phyloP scores from a whole-genome alignment of 495 filamentous ascomycete species.

The Bacidia rubella region DNA sequence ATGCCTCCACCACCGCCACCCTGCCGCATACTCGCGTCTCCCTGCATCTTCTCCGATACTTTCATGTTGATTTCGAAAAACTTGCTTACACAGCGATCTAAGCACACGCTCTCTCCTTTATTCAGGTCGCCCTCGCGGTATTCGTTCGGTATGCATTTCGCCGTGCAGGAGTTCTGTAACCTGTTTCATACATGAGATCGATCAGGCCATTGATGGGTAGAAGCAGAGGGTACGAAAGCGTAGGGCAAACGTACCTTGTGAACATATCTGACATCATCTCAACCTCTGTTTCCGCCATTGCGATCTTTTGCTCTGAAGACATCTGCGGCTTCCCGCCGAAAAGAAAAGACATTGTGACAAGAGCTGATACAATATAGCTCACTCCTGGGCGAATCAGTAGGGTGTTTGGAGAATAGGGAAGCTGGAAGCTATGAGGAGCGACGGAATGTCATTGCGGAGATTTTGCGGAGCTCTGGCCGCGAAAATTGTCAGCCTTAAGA shows the following conservation, averaged over 20 bases:
- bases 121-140: slow-evolving; percentile 93
- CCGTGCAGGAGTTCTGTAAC: slow-evolving; percentile 71
- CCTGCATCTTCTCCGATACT: slow-evolving; percentile 72
- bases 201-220: background rate
- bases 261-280: slow-evolving; percentile 96
- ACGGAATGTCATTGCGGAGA: slow-evolving; percentile 20
- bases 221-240: background rate
- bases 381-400: too few relatives aligned
- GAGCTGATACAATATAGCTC: too few relatives aligned
- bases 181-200: slow-evolving; percentile 28
- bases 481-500: background rate
- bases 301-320: slow-evolving; percentile 89
- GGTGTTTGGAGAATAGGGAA: background rate
- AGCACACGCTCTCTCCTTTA: slow-evolving; percentile 95
- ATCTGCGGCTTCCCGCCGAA: slow-evolving; percentile 75
- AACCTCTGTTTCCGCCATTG: slow-evolving; percentile 78
- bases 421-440: slow-evolving; percentile 22
- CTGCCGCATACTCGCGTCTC: slow-evolving; percentile 40
- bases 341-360: slow-evolving; percentile 99
- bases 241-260: slow-evolving; percentile 50
- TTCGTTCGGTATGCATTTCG: slow-evolving; percentile 79
- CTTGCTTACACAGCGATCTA: slow-evolving; percentile 91
- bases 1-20: slow-evolving; percentile 28
- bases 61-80: slow-evolving; percentile 98
- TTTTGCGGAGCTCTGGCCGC: background rate